A percentile compares a stretch with the other conserved stretches of the same genome.
Conservation (phyloP, 352 stramenopile species). For the Peronospora tabacina region DNA sequence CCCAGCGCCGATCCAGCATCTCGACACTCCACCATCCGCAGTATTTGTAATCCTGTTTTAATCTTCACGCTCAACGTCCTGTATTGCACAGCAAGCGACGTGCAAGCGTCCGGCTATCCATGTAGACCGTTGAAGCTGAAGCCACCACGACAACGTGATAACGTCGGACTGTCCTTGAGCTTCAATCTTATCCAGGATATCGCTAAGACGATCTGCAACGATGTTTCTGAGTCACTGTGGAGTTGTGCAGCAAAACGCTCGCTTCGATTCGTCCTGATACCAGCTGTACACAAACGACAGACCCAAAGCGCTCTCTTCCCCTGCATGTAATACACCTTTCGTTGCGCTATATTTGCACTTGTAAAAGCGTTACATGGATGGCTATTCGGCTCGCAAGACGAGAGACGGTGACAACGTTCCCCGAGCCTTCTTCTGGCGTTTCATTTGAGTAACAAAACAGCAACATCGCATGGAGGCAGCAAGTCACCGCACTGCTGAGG, state of each 20-base stretch:
- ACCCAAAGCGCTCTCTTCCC: conserved; percentile 1
- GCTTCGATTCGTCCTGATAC: conserved; percentile 18
- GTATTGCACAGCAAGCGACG: conserved; percentile 1
- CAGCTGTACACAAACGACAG: conserved; percentile 7
- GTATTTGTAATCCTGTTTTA: neutral
- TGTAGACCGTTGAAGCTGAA: neutral
- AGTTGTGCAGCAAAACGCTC: conserved; percentile 11
- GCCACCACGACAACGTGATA: neutral
- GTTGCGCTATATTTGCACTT: conserved; percentile 4
- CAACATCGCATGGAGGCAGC: conserved; percentile 11
- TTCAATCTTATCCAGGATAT: conserved; percentile 15
- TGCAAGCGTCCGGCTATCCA: neutral
- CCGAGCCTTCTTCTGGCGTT: conserved; percentile 10
- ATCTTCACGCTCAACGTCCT: conserved; percentile 1
- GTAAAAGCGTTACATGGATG: neutral
- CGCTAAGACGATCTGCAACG: conserved; percentile 2
- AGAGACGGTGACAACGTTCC: conserved; percentile 14
- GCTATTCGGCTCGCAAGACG: conserved; percentile 14
- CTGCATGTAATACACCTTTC: neutral
- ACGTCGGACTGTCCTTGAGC: neutral
- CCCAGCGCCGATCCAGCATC: conserved; percentile 2
- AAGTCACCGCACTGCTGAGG: conserved; percentile 6
- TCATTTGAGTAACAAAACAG: conserved; percentile 8
- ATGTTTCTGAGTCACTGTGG: conserved; percentile 8
- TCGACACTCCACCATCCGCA: conserved; percentile 6